Percentiles rank a stretch among this genome's conserved stretches.
These are phyloP conservation scores for Leishmania aethiopica DNA, from an alignment of 208 protist species.

Conservation along the genomic window DNA sequence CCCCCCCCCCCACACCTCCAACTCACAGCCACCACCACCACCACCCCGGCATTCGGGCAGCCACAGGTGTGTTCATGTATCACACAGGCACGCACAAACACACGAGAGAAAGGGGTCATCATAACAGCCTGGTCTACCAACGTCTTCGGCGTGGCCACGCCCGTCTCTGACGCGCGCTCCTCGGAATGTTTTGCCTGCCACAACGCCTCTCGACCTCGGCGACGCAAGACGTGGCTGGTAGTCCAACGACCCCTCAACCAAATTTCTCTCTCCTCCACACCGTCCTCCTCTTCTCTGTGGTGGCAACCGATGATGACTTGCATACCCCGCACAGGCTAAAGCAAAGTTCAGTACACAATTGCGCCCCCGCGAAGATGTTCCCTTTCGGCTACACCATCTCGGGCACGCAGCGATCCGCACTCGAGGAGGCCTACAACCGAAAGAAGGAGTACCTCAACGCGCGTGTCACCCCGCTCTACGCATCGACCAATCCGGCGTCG, in stretches of 20 bases:
- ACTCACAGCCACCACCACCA: too few relatives aligned
- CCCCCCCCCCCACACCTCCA: too few relatives aligned
- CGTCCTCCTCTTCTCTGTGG: not conserved
- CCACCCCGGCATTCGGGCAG: too few relatives aligned
- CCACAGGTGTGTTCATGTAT: too few relatives aligned
- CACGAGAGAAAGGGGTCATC: too few relatives aligned
- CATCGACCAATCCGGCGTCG: slow-evolving; percentile 69
- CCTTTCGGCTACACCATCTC: slow-evolving; percentile 29
- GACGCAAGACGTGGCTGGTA: not conserved
- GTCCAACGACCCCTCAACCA: not conserved
- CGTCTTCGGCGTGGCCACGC: not conserved
- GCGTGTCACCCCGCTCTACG: slow-evolving; percentile 52
- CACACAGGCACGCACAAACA: too few relatives aligned
- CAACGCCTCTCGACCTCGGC: not conserved
- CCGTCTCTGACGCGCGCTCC: too few relatives aligned
- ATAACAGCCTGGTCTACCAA: not conserved
- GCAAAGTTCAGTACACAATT: not conserved
- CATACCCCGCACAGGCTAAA: not conserved
- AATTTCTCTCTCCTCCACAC: not conserved
- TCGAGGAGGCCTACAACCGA: slow-evolving; percentile 45
- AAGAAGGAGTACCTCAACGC: slow-evolving; percentile 58
- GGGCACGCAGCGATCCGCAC: slow-evolving; percentile 24
- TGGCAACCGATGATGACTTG: not conserved
- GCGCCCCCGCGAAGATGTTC: slow-evolving; percentile 18
- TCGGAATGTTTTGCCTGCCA: not conserved